Evolutionary conservation across 306 rosid genomes (phyloP), one percentile per base, ranked within the genome.

Genomic region (Cucumis melo): DNA sequence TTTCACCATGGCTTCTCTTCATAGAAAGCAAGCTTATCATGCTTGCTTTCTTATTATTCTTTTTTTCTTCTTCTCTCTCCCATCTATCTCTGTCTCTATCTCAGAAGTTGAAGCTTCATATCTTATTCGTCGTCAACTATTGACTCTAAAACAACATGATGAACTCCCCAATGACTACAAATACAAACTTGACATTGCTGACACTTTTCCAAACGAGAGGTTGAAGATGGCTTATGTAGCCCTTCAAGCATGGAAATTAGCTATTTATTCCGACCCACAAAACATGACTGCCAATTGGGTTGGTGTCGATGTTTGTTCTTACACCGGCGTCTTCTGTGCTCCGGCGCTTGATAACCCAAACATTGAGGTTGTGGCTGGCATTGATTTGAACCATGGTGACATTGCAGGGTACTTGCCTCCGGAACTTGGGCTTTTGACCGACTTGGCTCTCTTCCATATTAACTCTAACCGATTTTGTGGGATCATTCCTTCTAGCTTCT

Each of bases 381-480:
- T 77, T 44, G 79, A 77, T 34, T 32, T 77, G 70, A 77, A 77
- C 46, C 73, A 77, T 36, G 73, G 32, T 14, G 79, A 27, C 21
- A 77, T 77, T 53, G 79, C 79, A 1, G 79, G 79, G 11, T 12
- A 77, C 17, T 68, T 77, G 46, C 60, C 73, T 0, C 79, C 73
- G 0, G 79, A 77, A 41, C 34, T 77, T 9, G 79, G 61, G 1
- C 73, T 60, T 3, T 5, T 77, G 13, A 59, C 59, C 0, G 79
- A 77, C 16, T 16, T 77, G 24, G 79, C 79, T 11, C 27, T 77
- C 4, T 61, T 77, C 29, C 79, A 77, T 62, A 42, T 77, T 0
- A 77, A 77, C 46, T 27, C 79, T 5, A 77, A 77, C 13, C 16
- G 79, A 4, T 77, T 77, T 15, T 77, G 79, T 23, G 79, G 79